Percentiles rank a stretch among this genome's conserved stretches.
phyloP scores from a whole-genome alignment of 1,284 basidiomycete genomes.

The Apiotrichum siamense region DNA sequence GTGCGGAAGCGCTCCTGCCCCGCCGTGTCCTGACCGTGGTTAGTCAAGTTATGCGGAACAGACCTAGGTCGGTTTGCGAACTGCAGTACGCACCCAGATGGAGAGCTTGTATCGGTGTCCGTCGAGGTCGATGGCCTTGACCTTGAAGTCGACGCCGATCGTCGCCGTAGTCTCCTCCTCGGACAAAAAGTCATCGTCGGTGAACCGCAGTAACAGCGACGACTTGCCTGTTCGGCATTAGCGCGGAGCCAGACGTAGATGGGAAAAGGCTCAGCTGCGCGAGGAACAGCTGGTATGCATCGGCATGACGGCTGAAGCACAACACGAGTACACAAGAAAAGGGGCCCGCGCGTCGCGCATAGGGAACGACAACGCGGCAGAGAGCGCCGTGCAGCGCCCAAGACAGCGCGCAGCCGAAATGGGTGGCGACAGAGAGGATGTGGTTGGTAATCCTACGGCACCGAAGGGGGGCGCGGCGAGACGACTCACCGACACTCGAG shows the following conservation, averaged over 20 bases:
- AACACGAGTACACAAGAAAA: too few species aligned
- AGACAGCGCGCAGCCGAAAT: too few species aligned
- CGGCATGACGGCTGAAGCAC: too few species aligned
- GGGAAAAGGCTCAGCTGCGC: too few species aligned
- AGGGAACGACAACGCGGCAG: too few species aligned
- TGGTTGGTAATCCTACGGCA: too few species aligned
- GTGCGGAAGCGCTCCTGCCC: conserved; percentile 96
- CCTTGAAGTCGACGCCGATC: conserved; percentile 59
- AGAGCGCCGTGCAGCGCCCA: too few species aligned
- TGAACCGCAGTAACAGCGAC: conserved; percentile 84
- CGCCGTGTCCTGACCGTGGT: conserved; percentile 68
- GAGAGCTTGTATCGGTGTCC: conserved; percentile 53
- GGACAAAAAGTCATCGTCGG: conserved; percentile 90
- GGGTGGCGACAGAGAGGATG: too few species aligned
- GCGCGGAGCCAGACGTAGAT: too few species aligned
- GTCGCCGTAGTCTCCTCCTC: conserved; percentile 92
- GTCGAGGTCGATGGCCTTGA: conserved; percentile 50
- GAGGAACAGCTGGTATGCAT: too few species aligned
- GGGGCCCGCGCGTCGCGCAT: too few species aligned
- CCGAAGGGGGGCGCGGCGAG: not conserved
- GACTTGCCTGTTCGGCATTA: conserved; percentile 53
- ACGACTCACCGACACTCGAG: conserved; percentile 78
- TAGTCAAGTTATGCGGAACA: not conserved
- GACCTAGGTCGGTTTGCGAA: too few species aligned
- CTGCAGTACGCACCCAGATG: conserved; percentile 50